phyloP scores from a whole-genome alignment of 129 eudicot genomes.

The Flaveria ramosissima region DNA sequence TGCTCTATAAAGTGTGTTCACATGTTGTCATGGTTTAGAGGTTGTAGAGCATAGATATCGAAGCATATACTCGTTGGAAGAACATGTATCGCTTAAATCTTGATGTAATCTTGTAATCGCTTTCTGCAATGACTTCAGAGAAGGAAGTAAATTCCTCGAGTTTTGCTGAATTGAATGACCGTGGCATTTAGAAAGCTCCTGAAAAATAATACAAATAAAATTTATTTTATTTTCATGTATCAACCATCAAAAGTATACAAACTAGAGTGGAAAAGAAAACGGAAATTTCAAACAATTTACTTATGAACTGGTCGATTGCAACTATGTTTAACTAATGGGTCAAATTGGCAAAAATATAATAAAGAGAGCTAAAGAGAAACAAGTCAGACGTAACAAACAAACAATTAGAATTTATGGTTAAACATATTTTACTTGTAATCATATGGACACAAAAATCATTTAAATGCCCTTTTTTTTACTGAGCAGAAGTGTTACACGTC shows the following conservation, averaged over 20 bases:
- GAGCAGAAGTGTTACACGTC: neutral
- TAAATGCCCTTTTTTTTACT: neutral
- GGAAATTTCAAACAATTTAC: neutral
- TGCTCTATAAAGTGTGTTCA: slow-evolving; percentile 16
- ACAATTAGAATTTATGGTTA: neutral
- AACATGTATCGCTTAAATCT: slow-evolving; percentile 89
- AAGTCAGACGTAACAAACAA: neutral
- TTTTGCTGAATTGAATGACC: slow-evolving; percentile 80
- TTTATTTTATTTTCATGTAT: neutral
- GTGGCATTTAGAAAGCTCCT: slow-evolving; percentile 86
- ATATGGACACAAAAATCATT: neutral
- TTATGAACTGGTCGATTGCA: neutral
- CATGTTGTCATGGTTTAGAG: slow-evolving; percentile 41
- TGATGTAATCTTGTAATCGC: slow-evolving; percentile 82
- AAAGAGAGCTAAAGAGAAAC: neutral
- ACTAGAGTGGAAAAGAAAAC: neutral
- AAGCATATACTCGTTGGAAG: slow-evolving; percentile 89
- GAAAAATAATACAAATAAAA: slow-evolving; percentile 8
- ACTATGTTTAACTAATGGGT: neutral
- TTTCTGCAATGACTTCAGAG: slow-evolving; percentile 89
- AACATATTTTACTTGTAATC: neutral
- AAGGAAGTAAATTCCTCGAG: slow-evolving; percentile 77
- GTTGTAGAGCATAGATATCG: slow-evolving; percentile 77
- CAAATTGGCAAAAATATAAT: neutral
- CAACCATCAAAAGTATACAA: neutral